These are phyloP conservation scores for Talaromyces sp. DNA, from an alignment of 2,329 filamentous ascomycete genomes.

Conservation along the genomic window DNA sequence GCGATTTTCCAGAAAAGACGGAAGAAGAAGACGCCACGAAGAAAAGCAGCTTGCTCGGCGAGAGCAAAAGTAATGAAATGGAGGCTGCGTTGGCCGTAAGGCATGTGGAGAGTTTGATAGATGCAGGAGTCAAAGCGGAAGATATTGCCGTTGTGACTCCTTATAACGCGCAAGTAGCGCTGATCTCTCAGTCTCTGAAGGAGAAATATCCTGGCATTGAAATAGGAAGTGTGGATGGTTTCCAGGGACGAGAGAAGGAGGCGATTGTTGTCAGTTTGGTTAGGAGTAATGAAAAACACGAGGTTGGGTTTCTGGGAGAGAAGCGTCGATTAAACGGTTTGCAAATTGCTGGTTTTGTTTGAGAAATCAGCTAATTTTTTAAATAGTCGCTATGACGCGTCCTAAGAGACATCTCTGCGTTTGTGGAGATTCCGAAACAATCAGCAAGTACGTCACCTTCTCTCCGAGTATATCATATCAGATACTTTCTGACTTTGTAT, in stretches of 20 bases:
- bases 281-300: constrained; percentile 75
- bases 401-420: constrained; percentile 85
- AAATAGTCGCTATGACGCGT: constrained; percentile 93
- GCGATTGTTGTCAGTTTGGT: constrained; percentile 92
- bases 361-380: constrained; percentile 7
- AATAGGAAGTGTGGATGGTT: constrained; percentile 93
- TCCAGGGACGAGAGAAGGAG: constrained; percentile 96
- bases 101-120: constrained; percentile 71
- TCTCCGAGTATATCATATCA: too few species aligned
- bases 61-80: constrained; percentile 88
- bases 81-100: constrained; percentile 74
- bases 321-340: constrained; percentile 87
- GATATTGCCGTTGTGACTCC: constrained; percentile 93
- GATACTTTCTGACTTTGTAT: constrained; percentile 3
- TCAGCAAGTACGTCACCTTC: constrained; percentile 63
- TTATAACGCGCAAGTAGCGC: constrained; percentile 87
- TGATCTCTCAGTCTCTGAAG: constrained; percentile 70
- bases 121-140: constrained; percentile 69
- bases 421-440: constrained; percentile 90
- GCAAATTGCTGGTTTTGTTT: constrained; percentile 22
- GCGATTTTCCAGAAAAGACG: constrained; percentile 77
- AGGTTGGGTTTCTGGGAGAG: constrained; percentile 90
- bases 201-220: constrained; percentile 79
- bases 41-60: constrained; percentile 52
- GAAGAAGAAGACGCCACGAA: constrained; percentile 62